Base-by-base conservation (phyloP, 1,284 basidiomycete species). In the Sanghuangporus baumii region DNA sequence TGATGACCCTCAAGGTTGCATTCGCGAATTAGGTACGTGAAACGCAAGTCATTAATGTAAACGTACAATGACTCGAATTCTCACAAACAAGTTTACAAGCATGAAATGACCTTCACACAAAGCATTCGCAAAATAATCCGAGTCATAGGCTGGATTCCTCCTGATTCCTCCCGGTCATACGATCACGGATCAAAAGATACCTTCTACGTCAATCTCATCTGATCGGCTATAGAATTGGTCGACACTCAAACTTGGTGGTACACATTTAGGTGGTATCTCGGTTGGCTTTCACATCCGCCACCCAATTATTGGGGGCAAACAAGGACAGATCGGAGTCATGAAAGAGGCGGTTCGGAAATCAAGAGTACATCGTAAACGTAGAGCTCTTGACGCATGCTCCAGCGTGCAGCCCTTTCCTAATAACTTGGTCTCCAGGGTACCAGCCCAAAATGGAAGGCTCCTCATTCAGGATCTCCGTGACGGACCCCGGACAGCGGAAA, bases 241-340 rank as follows among this genome's bases (percentile, higher is more conserved):
- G 6, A 14, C 31, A 54, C 12, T 54, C 31, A n/a, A 36, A 36
- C 11, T 31, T 18, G 52, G 52, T 51, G 34, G 23, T 37, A 14
- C 52, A 31, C 34, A 51, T 51, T 59, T 51, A 51, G 57, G 57
- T 38, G 9, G 47, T 31, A 40, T 51, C 48, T 59, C 59, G 59
- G 59, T 60, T 52, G 59, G 18, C 51, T 18, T 51, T 37, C 38
- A 46, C 20, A 31, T 31, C 59, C 52, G 59, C 38, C 20, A 54
- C 38, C n/a, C 57, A 31, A 18, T 4, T 37, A 18, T 16, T 18
- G 31, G 6, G 31, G 38, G 43, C 14, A 40, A 23, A 55, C 51
- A 54, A 52, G 6, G 50, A 7, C n/a, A 36, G 23, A 40, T 60
- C 59, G 58, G 58, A 54, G 38, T 7, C 50, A 31, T 23, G 34